Base-by-base conservation (phyloP, 257 asterid species). In the Nicotiana sylvestris region DNA sequence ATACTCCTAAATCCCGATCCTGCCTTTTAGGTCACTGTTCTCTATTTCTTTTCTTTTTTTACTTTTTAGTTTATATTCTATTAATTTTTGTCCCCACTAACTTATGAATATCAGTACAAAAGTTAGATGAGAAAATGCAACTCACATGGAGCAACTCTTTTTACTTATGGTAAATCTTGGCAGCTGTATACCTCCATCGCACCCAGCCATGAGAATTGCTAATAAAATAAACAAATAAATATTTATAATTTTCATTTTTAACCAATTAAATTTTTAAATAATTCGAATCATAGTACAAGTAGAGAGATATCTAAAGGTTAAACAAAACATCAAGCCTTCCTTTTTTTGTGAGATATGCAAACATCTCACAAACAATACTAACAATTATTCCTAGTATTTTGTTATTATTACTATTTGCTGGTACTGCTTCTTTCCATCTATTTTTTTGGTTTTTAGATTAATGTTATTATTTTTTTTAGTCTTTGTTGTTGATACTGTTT, bases 1-100 rank as follows among this genome's bases (percentile, higher is more conserved):
- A 58, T 56, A 43, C 69, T 78, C 67, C 64, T 67, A 81, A 64
- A 43, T 83, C 65, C 53, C 53, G 64, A 80, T 86, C 82, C 65
- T 77, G 6, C 60, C 86, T 81, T 86, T 86, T 62, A 72, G 76
- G 76, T 25, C 69, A 51, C 74, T 51, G 46, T 66, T 80, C 80
- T 78, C 66, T 43, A 7, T 8, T 51, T 49, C 43, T 61, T 81
- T 61, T 51, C 2, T 55, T 65, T 70, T 85, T 81, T 56, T 35
- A 4, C 60, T 21, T 70, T 29, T 32, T 57, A 7, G 3, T 4
- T 60, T 17, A 6, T 12, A 21, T 81, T 61, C n/a, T 76, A 13
- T 35, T 68, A 33, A 49, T 43, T 29, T 6, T 77, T 62, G 51
- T 65, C 64, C 81, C 82, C 80, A 76, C 80, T 35, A 39, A 79